These are phyloP conservation scores for Priceomyces medius DNA, from an alignment of 805 yeast species.

Conservation along the genomic window DNA sequence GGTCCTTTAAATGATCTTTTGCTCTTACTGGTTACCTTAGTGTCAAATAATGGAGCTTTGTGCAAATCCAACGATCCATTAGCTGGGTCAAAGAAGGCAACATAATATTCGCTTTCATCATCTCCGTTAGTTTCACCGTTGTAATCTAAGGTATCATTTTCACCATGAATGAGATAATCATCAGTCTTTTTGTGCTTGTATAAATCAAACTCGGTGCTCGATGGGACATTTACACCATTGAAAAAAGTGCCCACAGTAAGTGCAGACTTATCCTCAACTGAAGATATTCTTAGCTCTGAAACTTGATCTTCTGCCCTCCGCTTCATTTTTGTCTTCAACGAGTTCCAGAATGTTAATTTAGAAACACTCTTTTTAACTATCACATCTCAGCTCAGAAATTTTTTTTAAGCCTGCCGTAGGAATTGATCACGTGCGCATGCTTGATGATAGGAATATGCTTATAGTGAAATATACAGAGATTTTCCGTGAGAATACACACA, in stretches of 20 bases:
- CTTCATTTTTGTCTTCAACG: too few species aligned
- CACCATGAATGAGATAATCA: conserved; percentile 68
- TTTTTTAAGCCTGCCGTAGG: neutral
- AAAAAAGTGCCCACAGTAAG: conserved; percentile 70
- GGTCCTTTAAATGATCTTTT: conserved; percentile 62
- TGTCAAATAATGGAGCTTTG: conserved; percentile 59
- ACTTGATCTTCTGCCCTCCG: neutral
- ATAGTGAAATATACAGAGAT: too few species aligned
- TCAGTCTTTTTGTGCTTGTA: conserved; percentile 49
- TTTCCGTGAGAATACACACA: too few species aligned
- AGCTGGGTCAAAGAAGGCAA: conserved; percentile 77
- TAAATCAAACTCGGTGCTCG: conserved; percentile 58
- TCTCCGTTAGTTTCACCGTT: conserved; percentile 50
- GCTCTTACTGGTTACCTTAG: conserved; percentile 62
- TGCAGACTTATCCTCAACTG: conserved; percentile 43
- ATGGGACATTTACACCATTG: conserved; percentile 69
- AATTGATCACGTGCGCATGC: too few species aligned
- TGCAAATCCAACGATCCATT: conserved; percentile 62
- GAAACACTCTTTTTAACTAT: too few species aligned
- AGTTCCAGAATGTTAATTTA: too few species aligned
- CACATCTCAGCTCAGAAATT: neutral
- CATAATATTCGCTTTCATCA: conserved; percentile 51
- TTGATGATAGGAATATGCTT: too few species aligned
- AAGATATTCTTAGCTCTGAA: conserved; percentile 36
- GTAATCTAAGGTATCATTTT: conserved; percentile 68